Evolutionary conservation across 1,139 yeast genomes (phyloP).

Genomic region (Geotrichum klebahnii): DNA sequence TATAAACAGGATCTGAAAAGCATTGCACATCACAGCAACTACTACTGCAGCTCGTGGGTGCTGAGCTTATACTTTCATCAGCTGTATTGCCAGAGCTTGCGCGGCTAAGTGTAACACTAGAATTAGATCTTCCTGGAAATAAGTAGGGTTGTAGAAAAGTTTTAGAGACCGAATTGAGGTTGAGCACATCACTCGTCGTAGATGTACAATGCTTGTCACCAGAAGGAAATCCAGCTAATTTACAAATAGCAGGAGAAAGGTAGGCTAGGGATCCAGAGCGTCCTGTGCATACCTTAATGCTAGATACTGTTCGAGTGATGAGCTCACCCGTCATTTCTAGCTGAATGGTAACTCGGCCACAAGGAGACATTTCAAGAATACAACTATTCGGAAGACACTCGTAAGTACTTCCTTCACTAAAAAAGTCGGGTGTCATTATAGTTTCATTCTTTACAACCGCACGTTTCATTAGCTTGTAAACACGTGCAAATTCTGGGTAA

Average conservation of each 20-base stretch:
- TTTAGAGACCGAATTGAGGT: constrained; percentile 12
- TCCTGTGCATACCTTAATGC: constrained; percentile 32
- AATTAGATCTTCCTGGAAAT: not conserved
- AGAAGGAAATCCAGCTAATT: constrained; percentile 13
- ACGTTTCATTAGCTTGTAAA: constrained; percentile 33
- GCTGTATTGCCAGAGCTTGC: not conserved
- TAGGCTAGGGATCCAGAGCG: constrained; percentile 34
- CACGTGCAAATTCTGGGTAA: constrained; percentile 37
- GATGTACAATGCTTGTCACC: not conserved
- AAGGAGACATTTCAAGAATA: constrained; percentile 27
- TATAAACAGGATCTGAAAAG: not conserved
- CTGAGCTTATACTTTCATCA: not conserved
- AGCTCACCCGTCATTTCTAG: constrained; percentile 24
- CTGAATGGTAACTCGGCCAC: constrained; percentile 27
- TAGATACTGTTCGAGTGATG: constrained; percentile 22
- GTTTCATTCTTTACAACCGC: constrained; percentile 14
- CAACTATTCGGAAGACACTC: constrained; percentile 35
- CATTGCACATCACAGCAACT: constrained; percentile 3
- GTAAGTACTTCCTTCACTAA: constrained; percentile 23
- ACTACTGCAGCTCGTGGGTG: constrained; percentile 5
- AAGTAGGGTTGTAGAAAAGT: constrained; percentile 15
- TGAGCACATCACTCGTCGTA: not conserved
- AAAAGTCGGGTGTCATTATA: constrained; percentile 8
- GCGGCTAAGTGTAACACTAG: not conserved
- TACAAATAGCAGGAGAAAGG: constrained; percentile 21